Evolutionary conservation across 306 rosid genomes (phyloP), one percentile per base, ranked within the genome.

Genomic region (Lagenaria siceraria): DNA sequence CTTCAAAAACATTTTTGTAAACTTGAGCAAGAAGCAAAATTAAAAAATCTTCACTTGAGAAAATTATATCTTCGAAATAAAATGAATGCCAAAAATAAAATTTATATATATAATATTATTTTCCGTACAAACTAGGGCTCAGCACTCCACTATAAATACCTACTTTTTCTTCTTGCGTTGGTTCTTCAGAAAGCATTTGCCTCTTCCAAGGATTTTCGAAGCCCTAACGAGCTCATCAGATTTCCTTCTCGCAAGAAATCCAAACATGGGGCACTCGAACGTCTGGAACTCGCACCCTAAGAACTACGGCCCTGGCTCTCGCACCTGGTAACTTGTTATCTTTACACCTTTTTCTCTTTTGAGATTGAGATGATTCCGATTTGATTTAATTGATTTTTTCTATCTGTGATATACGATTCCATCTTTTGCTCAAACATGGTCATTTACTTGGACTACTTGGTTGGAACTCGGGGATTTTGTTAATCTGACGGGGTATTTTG

Each of bases 271-370:
- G 4, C 97, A 94, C 84, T 85, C 96, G 10, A 91, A 91, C 70
- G 94, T 90, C 3, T 91, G 98, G 98, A 93, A 93, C 75, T 88
- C 98, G 55, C 98, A 90, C 84, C 97, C 98, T 2, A 90, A 94
- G 88, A 91, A 21, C 79, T 94, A 94, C 46, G 98, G 97, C 7
- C 98, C 98, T 78, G 96, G 97, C 43, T 91, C 98, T 55, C 93
- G 98, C 81, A 62, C 98, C 78, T 94, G 98, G 96, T 93, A 85
- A 52, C 36, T 21, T 18, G 13, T 8, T 24, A 12, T n/a, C 54
- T 21, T 15, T 17, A n/a, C 31, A 18, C 8, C 12, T 21, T 7
- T 3, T 15, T 31, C 7, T 22, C 5, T 74, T 66, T 40, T n/a
- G 10, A 24, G 12, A 10, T 40, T n/a, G 10, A 24, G 12, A 10